phyloP scores from a whole-genome alignment of 2,329 filamentous ascomycete species.

The Monosporascus sp. region DNA sequence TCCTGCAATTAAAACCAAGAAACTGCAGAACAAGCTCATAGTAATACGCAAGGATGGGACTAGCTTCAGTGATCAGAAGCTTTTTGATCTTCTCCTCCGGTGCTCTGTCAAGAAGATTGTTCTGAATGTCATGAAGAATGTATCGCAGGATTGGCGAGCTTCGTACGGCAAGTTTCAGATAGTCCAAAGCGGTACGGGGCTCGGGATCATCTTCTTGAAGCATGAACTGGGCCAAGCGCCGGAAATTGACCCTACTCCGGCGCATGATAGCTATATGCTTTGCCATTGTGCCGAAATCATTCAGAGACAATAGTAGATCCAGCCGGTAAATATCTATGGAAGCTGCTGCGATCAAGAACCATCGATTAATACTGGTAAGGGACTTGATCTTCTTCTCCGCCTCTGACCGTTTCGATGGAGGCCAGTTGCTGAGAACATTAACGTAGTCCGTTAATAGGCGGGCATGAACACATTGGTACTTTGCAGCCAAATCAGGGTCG shows the following conservation, averaged over 20 bases:
- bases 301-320: constrained; percentile 10
- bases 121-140: constrained; percentile 19
- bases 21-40: constrained; percentile 25
- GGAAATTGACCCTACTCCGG: constrained; percentile 10
- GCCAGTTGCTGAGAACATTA: constrained; percentile 10
- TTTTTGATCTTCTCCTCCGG: constrained; percentile 18
- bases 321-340: constrained; percentile 21
- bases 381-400: background rate
- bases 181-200: constrained; percentile 16
- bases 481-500: constrained; percentile 6
- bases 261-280: constrained; percentile 17
- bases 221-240: constrained; percentile 16
- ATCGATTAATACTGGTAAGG: constrained; percentile 1
- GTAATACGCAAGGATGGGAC: constrained; percentile 23
- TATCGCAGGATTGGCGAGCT: constrained; percentile 22
- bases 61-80: constrained; percentile 22
- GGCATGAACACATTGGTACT: constrained; percentile 19
- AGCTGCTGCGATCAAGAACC: constrained; percentile 19
- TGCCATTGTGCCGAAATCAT: constrained; percentile 12
- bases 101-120: constrained; percentile 15
- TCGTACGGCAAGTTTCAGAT: constrained; percentile 16
- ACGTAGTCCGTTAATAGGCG: constrained; percentile 17
- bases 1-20: constrained; percentile 21
- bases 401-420: background rate
- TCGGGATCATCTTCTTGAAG: constrained; percentile 1